Evolutionary conservation across 352 stramenopile genomes (phyloP), one percentile per base, ranked within the genome.

Genomic region (Globisporangium barbulae): DNA sequence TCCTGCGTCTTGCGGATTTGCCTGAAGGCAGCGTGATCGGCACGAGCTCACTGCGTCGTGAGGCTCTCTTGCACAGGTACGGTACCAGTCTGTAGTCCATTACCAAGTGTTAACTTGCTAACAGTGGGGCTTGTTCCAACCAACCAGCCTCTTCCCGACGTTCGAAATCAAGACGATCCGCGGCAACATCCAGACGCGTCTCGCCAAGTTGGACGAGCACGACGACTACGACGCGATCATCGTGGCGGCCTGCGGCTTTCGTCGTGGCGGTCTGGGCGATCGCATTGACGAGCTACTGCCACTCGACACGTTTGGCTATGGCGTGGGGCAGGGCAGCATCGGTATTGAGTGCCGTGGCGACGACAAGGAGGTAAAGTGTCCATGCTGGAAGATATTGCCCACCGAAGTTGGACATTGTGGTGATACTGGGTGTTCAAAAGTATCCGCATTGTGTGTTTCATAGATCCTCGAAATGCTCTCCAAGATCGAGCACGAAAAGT

Each of bases 191-290:
- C 88, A 96, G 72, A 96, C 89, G 57, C 76, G 87, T 19, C 69
- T 97, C 57, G 76, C 78, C 6, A 97, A 97, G 64, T 65, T 97
- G 49, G 89, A 97, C 53, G 75, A 91, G 63, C 74, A 85, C 61
- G 80, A 90, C 53, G 81, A 93, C 33, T 97, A 89, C 54, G 87
- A 96, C 53, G 89, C 89, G 8, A 94, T 97, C 63, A 85, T 97
- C 55, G 81, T 97, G 15, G 89, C 89, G 9, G 83, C 84, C 2
- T 93, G 87, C 49, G 89, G 89, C 10, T 91, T 96, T 65, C 81
- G 83, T 61, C 85, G 85, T 53, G 85, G 82, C 31, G 80, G 85
- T 9, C 61, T 94, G 9, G 83, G 81, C 22, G 75, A 90, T 13
- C 70, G 85, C 2, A 90, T 94, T 62, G 85, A 94, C 42, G 76